A percentile compares a stretch with the other conserved stretches of the same genome.
Conservation (phyloP, 2,329 filamentous ascomycete genomes). For the Nothopassalora personata region DNA sequence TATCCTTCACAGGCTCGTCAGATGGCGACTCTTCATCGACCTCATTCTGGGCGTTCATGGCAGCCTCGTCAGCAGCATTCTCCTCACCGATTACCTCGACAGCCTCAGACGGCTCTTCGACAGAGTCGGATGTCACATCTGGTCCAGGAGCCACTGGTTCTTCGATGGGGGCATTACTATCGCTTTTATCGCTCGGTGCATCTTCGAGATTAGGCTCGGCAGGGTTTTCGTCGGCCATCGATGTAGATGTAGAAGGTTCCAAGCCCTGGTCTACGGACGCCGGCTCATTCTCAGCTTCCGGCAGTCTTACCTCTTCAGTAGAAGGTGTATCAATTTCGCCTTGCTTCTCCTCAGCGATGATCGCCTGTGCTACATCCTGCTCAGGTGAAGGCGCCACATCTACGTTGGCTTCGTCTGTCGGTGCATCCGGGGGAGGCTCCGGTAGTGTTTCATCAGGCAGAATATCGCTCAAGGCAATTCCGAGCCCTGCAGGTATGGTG, state of each 20-base stretch:
- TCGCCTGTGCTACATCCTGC: not conserved
- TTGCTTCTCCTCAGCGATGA: not conserved
- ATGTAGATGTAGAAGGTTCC: not conserved
- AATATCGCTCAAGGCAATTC: slow-evolving; percentile 12
- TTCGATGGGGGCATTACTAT: not conserved
- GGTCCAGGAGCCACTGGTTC: not conserved
- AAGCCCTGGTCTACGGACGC: not conserved
- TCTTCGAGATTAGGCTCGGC: not conserved
- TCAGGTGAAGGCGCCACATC: not conserved
- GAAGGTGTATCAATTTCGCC: not conserved
- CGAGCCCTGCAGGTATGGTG: slow-evolving; percentile 10
- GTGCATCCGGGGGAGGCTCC: not conserved
- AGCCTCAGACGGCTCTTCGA: not conserved
- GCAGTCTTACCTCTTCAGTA: not conserved
- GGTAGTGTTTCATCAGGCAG: slow-evolving; percentile 1
- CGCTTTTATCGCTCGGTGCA: not conserved
- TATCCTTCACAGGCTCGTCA: not conserved
- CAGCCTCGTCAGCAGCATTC: not conserved
- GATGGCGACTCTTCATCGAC: not conserved
- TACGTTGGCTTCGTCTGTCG: not conserved
- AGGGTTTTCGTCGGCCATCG: not conserved
- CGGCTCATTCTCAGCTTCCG: not conserved
- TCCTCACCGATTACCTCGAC: not conserved
- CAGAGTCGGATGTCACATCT: not conserved
- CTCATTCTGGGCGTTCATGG: not conserved